phyloP scores from a whole-genome alignment of 2,329 filamentous ascomycete species.

The Penicillium griseofulvum region DNA sequence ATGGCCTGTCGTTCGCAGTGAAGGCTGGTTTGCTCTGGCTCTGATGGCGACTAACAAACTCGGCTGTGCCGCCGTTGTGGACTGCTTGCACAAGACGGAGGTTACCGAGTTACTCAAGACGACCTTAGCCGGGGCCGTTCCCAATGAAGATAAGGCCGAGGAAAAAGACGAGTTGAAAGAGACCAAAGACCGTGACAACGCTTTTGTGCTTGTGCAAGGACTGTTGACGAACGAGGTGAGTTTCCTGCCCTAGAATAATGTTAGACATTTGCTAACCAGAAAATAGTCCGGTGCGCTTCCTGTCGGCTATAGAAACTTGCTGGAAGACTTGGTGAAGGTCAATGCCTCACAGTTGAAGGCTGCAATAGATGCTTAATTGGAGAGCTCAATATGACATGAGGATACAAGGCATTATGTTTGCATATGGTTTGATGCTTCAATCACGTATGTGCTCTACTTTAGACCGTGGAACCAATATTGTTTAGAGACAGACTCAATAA shows the following conservation, averaged over 20 bases:
- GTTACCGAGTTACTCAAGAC: slow-evolving; percentile 36
- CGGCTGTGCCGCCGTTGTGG: slow-evolving; percentile 34
- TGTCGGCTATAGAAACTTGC: slow-evolving; percentile 22
- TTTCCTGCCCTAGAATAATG: slow-evolving; percentile 1
- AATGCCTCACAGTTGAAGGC: slow-evolving; percentile 24
- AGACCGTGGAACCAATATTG: neutral
- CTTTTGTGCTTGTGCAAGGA: slow-evolving; percentile 39
- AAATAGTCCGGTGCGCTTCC: slow-evolving; percentile 31
- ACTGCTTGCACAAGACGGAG: slow-evolving; percentile 37
- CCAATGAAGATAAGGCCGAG: slow-evolving; percentile 14
- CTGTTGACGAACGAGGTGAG: slow-evolving; percentile 42
- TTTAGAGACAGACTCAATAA: neutral
- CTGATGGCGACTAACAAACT: slow-evolving; percentile 42
- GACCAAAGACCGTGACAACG: slow-evolving; percentile 43
- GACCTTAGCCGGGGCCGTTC: slow-evolving; percentile 24
- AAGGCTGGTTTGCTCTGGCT: slow-evolving; percentile 51
- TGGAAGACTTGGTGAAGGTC: slow-evolving; percentile 30
- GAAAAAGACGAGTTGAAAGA: slow-evolving; percentile 25
- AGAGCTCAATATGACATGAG: neutral
- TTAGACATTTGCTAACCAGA: slow-evolving; percentile 20
- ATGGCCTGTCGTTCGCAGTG: slow-evolving; percentile 49
- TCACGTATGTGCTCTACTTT: neutral
- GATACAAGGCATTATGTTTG: neutral
- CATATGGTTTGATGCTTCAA: neutral
- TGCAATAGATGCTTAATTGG: neutral